These are phyloP conservation scores for Penicillium crustosum DNA, from an alignment of 2,329 filamentous ascomycete genomes.

Conservation along the genomic window DNA sequence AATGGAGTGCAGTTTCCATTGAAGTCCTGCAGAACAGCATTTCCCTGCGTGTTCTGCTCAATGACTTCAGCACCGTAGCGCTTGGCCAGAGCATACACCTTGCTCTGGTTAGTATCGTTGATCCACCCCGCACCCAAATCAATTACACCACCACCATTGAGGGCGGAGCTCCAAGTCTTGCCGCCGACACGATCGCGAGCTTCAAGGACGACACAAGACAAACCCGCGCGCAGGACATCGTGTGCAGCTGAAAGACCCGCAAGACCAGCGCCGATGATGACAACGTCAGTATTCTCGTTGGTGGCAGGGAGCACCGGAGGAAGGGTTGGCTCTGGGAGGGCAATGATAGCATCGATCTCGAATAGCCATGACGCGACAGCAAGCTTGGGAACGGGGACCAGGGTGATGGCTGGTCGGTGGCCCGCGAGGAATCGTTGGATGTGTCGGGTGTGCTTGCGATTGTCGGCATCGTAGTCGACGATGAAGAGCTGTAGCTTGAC, in stretches of 20 bases:
- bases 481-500: not conserved
- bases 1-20: not conserved
- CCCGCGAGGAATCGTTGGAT: not conserved
- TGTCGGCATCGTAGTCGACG: not conserved
- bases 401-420: not conserved
- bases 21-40: not conserved
- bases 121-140: not conserved
- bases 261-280: not conserved
- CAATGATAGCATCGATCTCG: not conserved
- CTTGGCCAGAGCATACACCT: not conserved
- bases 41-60: not conserved
- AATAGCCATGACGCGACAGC: not conserved
- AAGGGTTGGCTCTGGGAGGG: not conserved
- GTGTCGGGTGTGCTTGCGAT: not conserved
- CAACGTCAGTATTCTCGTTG: not conserved
- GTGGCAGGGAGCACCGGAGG: not conserved
- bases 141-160: not conserved
- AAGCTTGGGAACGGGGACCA: not conserved
- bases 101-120: not conserved
- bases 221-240: not conserved
- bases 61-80: not conserved
- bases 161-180: not conserved
- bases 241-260: not conserved
- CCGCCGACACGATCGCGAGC: not conserved
- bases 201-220: not conserved